Conservation (phyloP, 2,329 filamentous ascomycete species). For the Diaporthe helianthi region DNA sequence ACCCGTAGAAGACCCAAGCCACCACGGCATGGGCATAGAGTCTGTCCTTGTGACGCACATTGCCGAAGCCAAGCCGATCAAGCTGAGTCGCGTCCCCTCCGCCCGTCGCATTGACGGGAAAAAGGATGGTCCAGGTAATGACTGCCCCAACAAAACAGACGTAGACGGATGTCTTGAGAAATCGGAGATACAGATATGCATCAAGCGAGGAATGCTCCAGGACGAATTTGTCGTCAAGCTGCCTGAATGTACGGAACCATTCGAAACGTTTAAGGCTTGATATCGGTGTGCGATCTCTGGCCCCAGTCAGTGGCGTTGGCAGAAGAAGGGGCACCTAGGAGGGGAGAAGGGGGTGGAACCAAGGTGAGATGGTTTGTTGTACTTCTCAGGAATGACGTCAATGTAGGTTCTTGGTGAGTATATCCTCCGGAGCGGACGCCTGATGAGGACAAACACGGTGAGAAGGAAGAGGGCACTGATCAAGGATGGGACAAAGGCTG, state of each 20-base stretch:
- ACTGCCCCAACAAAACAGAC: constrained; percentile 81
- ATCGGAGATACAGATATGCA: constrained; percentile 88
- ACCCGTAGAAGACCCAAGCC: constrained; percentile 84
- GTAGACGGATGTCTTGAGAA: constrained; percentile 76
- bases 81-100: constrained; percentile 71
- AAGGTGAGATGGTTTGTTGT: not conserved
- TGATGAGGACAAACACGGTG: constrained; percentile 35
- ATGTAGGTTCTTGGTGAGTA: constrained; percentile 38
- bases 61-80: constrained; percentile 63
- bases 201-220: constrained; percentile 93
- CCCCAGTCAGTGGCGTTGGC: constrained; percentile 1
- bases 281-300: constrained; percentile 32
- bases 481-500: constrained; percentile 36
- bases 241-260: constrained; percentile 32
- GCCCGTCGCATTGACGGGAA: constrained; percentile 84
- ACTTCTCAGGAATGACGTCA: constrained; percentile 37
- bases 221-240: constrained; percentile 34
- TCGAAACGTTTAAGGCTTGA: constrained; percentile 35
- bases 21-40: constrained; percentile 84
- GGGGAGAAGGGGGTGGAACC: no score
- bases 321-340: no score
- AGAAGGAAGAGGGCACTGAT: constrained; percentile 34
- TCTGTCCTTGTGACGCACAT: constrained; percentile 64
- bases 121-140: constrained; percentile 87
- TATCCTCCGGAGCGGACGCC: constrained; percentile 35